Base-by-base conservation (phyloP, 345 rosid species). In the Lumnitzera racemosa region DNA sequence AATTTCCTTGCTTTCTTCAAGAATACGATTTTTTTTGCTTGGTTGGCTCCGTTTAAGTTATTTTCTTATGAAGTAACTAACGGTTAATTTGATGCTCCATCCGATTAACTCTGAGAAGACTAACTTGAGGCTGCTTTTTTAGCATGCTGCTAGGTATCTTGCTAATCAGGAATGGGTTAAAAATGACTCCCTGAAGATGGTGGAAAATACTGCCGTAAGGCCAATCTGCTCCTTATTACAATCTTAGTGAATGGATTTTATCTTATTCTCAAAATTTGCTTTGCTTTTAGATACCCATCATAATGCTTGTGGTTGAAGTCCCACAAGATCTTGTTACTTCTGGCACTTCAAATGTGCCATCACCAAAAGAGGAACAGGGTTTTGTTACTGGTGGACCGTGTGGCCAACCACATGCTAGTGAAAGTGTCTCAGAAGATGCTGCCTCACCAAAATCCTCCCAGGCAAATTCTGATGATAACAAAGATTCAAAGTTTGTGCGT, bases 161-260 rank as follows among this genome's bases (percentile, higher is more conserved):
- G 96, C 90, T 61, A 92, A 92, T 65, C 98, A 92, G 83, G 98
- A 92, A 77, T 92, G 98, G 98, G 96, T 92, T 48, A 92, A 89
- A 78, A 82, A 78, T 71, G 98, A 92, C 70, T 92, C 98, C 53
- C 72, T 92, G 74, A 92, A 87, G 81, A 86, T 91, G 24, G 96
- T 92, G 72, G 98, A 92, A 79, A 89, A 92, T 76, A 92, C 98
- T 64, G 96, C 96, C 74, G 98, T 92, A 89, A 81, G 71, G 69
- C 63, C 64, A 67, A 63, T 47, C 58, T 49, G 61, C 29, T 47
- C 14, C 57, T 57, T 14, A 49, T 56, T 53, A 70, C 72, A 53
- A 3, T 57, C 65, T 54, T 62, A 62, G 11, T 65, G 17, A 61
- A 17, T 68, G 49, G 31, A 56, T 57, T 57, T 70, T 66, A 20